Evolutionary conservation across 2,329 filamentous ascomycete genomes (phyloP).

Genomic region (Verticillium albo-atrum): DNA sequence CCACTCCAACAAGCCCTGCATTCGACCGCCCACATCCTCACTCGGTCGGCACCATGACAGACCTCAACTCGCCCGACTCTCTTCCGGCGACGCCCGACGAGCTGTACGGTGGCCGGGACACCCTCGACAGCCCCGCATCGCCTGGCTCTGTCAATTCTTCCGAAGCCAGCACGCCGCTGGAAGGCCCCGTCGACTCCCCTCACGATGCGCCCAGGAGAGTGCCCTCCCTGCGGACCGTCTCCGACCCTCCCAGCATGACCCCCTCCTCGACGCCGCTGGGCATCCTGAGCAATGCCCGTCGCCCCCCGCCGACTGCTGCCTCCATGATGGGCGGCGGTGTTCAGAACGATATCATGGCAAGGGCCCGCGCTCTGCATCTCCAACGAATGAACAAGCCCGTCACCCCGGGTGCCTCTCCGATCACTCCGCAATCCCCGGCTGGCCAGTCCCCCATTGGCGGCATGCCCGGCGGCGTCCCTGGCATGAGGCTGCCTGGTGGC

Average conservation of each 20-base stretch:
- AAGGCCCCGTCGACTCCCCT: constrained; percentile 26
- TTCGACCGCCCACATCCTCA: not conserved
- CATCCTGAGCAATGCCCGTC: constrained; percentile 62
- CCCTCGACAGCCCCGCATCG: constrained; percentile 32
- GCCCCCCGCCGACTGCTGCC: constrained; percentile 39
- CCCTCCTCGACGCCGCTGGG: constrained; percentile 82
- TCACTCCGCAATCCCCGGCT: not conserved
- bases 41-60: constrained; percentile 6
- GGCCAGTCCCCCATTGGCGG: constrained; percentile 29
- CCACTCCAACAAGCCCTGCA: not conserved
- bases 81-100: constrained; percentile 44
- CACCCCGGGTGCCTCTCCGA: constrained; percentile 16
- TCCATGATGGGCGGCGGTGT: constrained; percentile 25
- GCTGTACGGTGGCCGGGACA: constrained; percentile 22
- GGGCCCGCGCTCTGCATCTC: constrained; percentile 41
- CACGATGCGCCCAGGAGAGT: constrained; percentile 43
- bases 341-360: constrained; percentile 38
- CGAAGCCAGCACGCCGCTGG: constrained; percentile 43
- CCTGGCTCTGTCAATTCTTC: constrained; percentile 43
- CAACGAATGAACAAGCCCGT: constrained; percentile 38
- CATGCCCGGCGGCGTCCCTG: constrained; percentile 26
- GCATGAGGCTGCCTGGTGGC: constrained; percentile 34
- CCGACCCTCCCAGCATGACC: constrained; percentile 63
- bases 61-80: constrained; percentile 23
- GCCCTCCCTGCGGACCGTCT: constrained; percentile 55